Percentiles rank a stretch among this genome's conserved stretches.
Conservation (phyloP, 345 rosid species). For the Nephelium lappaceum region DNA sequence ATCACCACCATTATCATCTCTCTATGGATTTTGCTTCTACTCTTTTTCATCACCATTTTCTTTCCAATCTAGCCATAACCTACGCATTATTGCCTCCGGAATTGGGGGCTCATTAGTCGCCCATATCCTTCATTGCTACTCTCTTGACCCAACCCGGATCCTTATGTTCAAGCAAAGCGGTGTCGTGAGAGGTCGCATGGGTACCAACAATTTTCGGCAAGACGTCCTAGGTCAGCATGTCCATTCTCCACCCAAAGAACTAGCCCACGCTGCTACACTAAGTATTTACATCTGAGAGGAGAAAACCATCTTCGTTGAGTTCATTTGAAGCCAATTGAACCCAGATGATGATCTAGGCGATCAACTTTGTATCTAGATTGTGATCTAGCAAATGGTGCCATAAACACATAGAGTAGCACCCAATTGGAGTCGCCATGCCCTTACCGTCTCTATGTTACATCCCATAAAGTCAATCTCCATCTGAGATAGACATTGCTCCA, state of each 20-base stretch:
- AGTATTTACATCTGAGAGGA: conserved; percentile 45
- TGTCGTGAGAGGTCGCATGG: conserved; percentile 93
- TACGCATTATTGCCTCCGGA: conserved; percentile 84
- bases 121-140: conserved; percentile 74
- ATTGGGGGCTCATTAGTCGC: conserved; percentile 87
- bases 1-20: neutral
- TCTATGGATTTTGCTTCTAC: conserved; percentile 6
- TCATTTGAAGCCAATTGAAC: conserved; percentile 40
- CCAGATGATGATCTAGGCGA: too few relatives aligned
- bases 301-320: conserved; percentile 42
- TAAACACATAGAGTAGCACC: too few relatives aligned
- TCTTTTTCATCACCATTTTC: conserved; percentile 25
- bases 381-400: too few relatives aligned
- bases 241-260: conserved; percentile 88
- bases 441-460: too few relatives aligned
- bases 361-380: too few relatives aligned
- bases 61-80: conserved; percentile 29
- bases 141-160: conserved; percentile 34
- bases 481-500: too few relatives aligned
- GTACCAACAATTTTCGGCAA: conserved; percentile 50
- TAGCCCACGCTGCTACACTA: conserved; percentile 62
- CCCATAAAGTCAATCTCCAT: too few relatives aligned
- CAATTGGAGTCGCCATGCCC: too few relatives aligned
- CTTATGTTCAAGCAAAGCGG: conserved; percentile 62
- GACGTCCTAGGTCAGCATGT: conserved; percentile 83